Conservation (phyloP, 805 yeast genomes). For the Torulaspora maleeae region DNA sequence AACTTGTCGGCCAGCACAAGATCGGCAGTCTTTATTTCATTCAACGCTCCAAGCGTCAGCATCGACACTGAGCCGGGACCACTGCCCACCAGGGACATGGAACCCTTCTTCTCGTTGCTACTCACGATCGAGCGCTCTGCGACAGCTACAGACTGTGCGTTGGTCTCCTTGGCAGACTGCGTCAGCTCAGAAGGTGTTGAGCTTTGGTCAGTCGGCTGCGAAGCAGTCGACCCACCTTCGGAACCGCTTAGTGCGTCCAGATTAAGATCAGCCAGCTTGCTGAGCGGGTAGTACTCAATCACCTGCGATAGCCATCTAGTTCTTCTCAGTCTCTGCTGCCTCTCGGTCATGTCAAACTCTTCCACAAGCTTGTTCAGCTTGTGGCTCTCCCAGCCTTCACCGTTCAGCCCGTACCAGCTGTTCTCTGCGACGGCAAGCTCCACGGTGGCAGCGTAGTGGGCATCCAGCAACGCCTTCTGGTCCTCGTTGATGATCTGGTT, state of each 20-base stretch:
- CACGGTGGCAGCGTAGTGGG: constrained; percentile 18
- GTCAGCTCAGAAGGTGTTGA: neutral
- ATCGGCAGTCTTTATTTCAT: constrained; percentile 78
- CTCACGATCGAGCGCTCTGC: constrained; percentile 5
- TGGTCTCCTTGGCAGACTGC: neutral
- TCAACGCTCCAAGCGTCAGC: constrained; percentile 78
- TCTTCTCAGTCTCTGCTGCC: constrained; percentile 52
- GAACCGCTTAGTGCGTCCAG: constrained; percentile 37
- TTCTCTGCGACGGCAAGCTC: constrained; percentile 16
- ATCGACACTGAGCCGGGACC: constrained; percentile 89
- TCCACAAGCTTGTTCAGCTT: constrained; percentile 57
- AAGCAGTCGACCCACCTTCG: neutral
- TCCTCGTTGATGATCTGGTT: constrained; percentile 51
- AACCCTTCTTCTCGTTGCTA: constrained; percentile 38
- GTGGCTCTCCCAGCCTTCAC: constrained; percentile 60
- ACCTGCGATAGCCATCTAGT: constrained; percentile 84
- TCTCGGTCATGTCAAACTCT: constrained; percentile 52
- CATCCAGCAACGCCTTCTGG: constrained; percentile 27
- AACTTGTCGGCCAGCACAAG: constrained; percentile 83
- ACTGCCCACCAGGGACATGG: constrained; percentile 80
- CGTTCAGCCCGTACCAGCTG: constrained; percentile 45
- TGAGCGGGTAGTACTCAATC: constrained; percentile 84
- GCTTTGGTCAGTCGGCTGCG: neutral
- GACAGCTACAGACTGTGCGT: neutral
- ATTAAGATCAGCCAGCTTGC: constrained; percentile 54